Evolutionary conservation across 495 filamentous ascomycete genomes (phyloP), one percentile per base, ranked within the genome.

Genomic region (Aspergillus affinis): DNA sequence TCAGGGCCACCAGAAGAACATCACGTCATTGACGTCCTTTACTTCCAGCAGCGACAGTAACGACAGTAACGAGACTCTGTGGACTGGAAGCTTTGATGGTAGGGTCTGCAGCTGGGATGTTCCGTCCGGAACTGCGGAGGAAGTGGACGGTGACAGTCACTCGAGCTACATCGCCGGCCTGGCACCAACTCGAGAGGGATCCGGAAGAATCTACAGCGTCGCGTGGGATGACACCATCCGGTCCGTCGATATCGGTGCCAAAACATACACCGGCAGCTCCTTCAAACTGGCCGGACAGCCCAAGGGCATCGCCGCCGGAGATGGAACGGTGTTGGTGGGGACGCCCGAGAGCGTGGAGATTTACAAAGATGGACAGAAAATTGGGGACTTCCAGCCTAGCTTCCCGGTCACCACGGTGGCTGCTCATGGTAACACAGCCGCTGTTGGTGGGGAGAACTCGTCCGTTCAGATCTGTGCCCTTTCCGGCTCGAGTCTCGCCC

Each of bases 191-290:
- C 57, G 74, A 3, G 74, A 78, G 55, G 80, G 82, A 10, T 64
- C 71, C 6, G 81, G 85, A 29, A 78, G 85, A 59, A 84, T 91
- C 29, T 92, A 90, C 75, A 94, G 90, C 74, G 89, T 93, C 17
- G 92, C 86, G 65, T 98, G 94, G 94, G 94, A 98, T 72, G 94
- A 98, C 72, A 93, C 90, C 6, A 83, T 97, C 44, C 89, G 93
- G 58, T 87, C 84, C 45, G 81, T 95, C 60, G 89, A 94, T 63
- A 63, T 76, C 50, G 73, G 77, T 0, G 81, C 81, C 46, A 79
- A 80, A 59, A 84, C 80, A 7, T 90, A 88, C 69, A 82, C 78
- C 30, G 84, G 82, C 59, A 75, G 64, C 23, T 67, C 77, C 4
- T 72, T 69, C 48, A 84, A 84, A 53, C 73, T 85, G 48, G 74